Percentiles rank a stretch among this genome's conserved stretches.
Evolutionary conservation across 2,329 filamentous ascomycete species (phyloP).

Genomic region (Mycosphaerelloides madeirae): DNA sequence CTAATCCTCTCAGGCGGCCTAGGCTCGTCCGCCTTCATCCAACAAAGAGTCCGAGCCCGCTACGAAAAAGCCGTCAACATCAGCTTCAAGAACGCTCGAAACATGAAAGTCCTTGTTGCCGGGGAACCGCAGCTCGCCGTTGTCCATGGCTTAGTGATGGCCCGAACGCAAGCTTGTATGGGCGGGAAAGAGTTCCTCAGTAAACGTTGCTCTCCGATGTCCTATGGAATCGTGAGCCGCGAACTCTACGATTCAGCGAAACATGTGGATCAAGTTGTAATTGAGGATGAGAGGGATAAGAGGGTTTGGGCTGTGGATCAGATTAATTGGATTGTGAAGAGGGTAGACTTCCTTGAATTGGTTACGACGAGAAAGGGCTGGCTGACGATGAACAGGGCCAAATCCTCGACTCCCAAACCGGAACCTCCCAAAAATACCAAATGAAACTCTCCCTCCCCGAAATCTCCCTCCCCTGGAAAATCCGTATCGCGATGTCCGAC

Average conservation of each 20-base stretch:
- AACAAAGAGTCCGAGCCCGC: not conserved
- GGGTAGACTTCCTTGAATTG: not conserved
- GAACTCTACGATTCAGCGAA: not conserved
- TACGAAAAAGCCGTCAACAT: not conserved
- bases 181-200: not conserved
- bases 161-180: not conserved
- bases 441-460: not conserved
- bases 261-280: not conserved
- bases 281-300: not conserved
- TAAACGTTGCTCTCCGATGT: not conserved
- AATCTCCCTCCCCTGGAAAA: not conserved
- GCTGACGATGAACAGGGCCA: no score
- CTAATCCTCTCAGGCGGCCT: not conserved
- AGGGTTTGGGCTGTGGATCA: not conserved
- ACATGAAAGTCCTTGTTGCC: not conserved
- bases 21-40: not conserved
- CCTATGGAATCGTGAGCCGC: not conserved
- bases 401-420: not conserved
- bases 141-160: not conserved
- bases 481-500: not conserved
- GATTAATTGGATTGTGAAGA: not conserved
- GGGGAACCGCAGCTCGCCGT: not conserved
- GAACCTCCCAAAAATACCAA: not conserved
- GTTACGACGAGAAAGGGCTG: no score
- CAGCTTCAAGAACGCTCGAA: not conserved